Base-by-base conservation (phyloP, 768 basidiomycete genomes). In the Collybia nuda region DNA sequence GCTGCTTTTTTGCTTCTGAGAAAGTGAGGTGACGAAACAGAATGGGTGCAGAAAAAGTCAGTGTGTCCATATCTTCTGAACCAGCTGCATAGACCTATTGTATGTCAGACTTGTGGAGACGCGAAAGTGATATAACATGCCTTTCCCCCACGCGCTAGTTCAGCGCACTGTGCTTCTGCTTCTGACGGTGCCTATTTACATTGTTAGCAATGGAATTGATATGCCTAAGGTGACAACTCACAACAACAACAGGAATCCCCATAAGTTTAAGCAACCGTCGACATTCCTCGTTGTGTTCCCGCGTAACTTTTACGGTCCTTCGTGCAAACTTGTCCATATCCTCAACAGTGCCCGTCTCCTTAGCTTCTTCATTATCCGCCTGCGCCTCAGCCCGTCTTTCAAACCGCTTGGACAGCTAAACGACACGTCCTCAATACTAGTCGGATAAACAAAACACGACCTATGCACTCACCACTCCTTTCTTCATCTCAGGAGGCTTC, bases 1-100 rank as follows among this genome's bases (percentile, higher is more conserved):
- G 97, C 56, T 90, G 85, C 63, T 98, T 98, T 67, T 96, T 93
- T 12, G 95, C 95, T 65, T 99, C 97, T 11, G 93, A 94, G 73
- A 98, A 98, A 11, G 97, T 98, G 52, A 99, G 81, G 69, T 98
- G 97, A 23, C 97, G 91, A 58, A 90, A 88, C 7, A 99, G 78
- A 39, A 96, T 86, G 1, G 97, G 96, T 0, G 96, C 74, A 57
- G 83, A 80, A 75, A 99, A 99, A 0, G 97, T 99, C 18, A 99
- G 82, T 6, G 97, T 99, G 62, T 99, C 97, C 97, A 99, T 99
- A 68, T 99, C 97, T 70, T 98, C 97, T 0, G 95, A 97, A 12
- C 97, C 97, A 6, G 97, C 95, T 1, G 92, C 97, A 65, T 92
- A 98, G 22, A 98, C 93, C 91, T 93, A 57, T 42, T 22, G 23